Base-by-base conservation (phyloP, 176 grass and related monocot species). In the Hsuehochloa calcarea region DNA sequence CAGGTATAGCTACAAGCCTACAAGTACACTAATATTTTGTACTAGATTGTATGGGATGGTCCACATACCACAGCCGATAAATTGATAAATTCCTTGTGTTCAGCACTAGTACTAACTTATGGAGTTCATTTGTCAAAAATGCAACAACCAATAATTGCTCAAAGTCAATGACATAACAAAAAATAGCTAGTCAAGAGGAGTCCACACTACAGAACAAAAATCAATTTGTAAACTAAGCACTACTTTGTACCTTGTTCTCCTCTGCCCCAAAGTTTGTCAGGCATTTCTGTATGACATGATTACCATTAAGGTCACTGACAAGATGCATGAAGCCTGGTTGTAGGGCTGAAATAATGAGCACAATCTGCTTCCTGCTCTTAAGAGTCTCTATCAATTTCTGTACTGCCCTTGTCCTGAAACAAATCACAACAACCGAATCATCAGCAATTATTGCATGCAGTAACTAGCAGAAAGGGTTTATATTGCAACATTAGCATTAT, bases 301-400 rank as follows among this genome's bases (percentile, higher is more conserved):
- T 95, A 54, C 95, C 95, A 73, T 98, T 98, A 56, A 85, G 88
- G 72, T 98, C 95, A 73, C 89, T 98, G 70, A 98, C 87, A 72
- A 98, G 90, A 69, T 92, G 47, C 65, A 95, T 74, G 68, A 95
- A 88, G 61, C 72, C 65, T 25, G 89, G 89, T 46, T 85, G 80
- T 68, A 98, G 81, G 23, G 91, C 93, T 11, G 89, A 88, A 80
- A 85, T 80, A 63, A 98, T 90, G 26, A 80, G 64, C 37, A 60
- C 49, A 39, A 92, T 85, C 67, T 93, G 93, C 51, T 77, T 37
- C 84, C 77, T 92, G 38, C 9, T 90, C 46, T 74, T 76, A 74
- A 98, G 65, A 79, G 87, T 95, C 69, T 95, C 95, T 82, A 98
- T 91, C 87, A 98, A 52, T 86, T 92, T 98, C 68, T 98, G 95